Conservation (phyloP, 1,284 basidiomycete genomes). For the Prillingera fragicola region DNA sequence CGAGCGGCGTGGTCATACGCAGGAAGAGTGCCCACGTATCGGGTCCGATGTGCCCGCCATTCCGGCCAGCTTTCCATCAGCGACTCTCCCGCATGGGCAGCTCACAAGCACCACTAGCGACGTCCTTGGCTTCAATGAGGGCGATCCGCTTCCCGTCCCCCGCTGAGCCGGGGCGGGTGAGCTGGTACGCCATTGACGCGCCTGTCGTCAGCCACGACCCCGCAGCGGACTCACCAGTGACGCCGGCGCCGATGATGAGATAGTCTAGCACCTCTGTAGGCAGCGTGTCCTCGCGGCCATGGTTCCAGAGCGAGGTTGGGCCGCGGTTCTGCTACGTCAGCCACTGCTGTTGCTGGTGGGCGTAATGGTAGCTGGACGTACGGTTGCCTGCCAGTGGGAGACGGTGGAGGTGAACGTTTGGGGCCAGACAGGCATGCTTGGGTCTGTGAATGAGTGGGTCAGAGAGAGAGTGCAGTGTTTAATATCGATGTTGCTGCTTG, state of each 20-base stretch:
- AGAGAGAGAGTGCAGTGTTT: no score
- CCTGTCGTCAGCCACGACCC: no score
- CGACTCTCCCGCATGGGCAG: neutral
- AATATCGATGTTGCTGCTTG: no score
- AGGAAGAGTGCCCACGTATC: slow-evolving; percentile 22
- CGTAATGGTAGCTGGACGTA: slow-evolving; percentile 4
- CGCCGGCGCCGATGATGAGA: slow-evolving; percentile 27
- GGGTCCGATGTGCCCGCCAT: slow-evolving; percentile 41
- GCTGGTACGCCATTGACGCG: slow-evolving; percentile 28
- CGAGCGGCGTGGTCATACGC: slow-evolving; percentile 20
- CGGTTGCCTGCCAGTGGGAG: slow-evolving; percentile 36
- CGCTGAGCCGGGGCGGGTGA: slow-evolving; percentile 23
- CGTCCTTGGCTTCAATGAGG: slow-evolving; percentile 38
- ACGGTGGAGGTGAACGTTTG: slow-evolving; percentile 27
- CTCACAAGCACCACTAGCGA: slow-evolving; percentile 38
- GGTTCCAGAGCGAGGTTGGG: slow-evolving; percentile 20
- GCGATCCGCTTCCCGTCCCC: slow-evolving; percentile 27
- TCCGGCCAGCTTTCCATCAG: slow-evolving; percentile 30
- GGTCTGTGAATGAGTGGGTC: no score
- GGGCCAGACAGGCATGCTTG: slow-evolving; percentile 30
- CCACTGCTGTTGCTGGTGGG: neutral
- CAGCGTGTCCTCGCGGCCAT: slow-evolving; percentile 17
- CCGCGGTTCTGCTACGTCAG: slow-evolving; percentile 22
- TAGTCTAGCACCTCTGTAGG: slow-evolving; percentile 23
- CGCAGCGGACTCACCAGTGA: no score